Base-by-base conservation (phyloP, 1,284 basidiomycete genomes). In the Pterulicium gracile region DNA sequence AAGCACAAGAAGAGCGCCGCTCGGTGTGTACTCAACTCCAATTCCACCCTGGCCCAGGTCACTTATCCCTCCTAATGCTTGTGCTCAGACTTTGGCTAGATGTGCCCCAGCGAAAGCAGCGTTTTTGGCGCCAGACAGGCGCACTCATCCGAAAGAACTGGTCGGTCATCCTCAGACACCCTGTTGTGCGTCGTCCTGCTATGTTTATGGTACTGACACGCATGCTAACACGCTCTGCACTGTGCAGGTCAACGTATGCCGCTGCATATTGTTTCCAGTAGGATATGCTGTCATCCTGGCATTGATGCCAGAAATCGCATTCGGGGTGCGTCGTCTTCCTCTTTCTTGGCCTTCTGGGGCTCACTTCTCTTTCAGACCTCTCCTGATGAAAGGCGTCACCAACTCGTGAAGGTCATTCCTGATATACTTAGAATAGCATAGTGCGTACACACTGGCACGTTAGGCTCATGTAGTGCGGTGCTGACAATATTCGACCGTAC, bases 71-170 rank as follows among this genome's bases (percentile, higher is more conserved):
- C n/a, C n/a, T n/a, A n/a, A n/a, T n/a, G n/a, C n/a, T n/a, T n/a
- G n/a, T n/a, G n/a, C n/a, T n/a, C n/a, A n/a, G n/a, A n/a, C n/a
- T n/a, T n/a, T n/a, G n/a, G n/a, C n/a, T n/a, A n/a, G n/a, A n/a
- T n/a, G n/a, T n/a, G n/a, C n/a, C n/a, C n/a, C n/a, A n/a, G n/a
- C n/a, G n/a, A n/a, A n/a, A n/a, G n/a, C n/a, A n/a, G n/a, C n/a
- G n/a, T n/a, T 80, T 83, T 57, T 73, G 73, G 65, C 67, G 74
- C 20, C 84, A 88, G 62, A 74, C 81, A 50, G 60, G 61, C 7
- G 78, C 75, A 3, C 61, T 88, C 34, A 72, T 77, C 47, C 72
- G 76, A 69, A 88, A 88, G 70, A 87, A 88, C 54, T 84, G 79
- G 80, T 83, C 80, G 45, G 70, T 82, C 13, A 60, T 81, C 22